Evolutionary conservation across 306 rosid species (phyloP).

Genomic region (apple (Malus domestica)): ASM211411v1 NC_041803.1:2476501-2477000

Average conservation of each 20-base stretch:
- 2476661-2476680: slow-evolving; percentile 19
- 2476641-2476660: slow-evolving; percentile 16
- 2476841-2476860: too few species aligned
- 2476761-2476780: neutral
- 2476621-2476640: slow-evolving; percentile 12
- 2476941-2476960: too few species aligned
- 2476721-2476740: neutral
- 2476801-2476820: too few species aligned
- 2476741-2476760: neutral
- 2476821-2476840: too few species aligned
- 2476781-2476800: neutral
- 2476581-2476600: neutral
- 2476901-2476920: too few species aligned
- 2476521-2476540: slow-evolving; percentile 4
- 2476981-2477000: neutral
- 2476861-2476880: too few species aligned
- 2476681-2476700: neutral
- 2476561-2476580: slow-evolving; percentile 1
- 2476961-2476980: neutral
- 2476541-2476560: slow-evolving; percentile 5
- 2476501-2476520: neutral
- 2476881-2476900: too few species aligned
- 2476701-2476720: neutral
- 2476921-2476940: too few species aligned
- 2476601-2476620: slow-evolving; percentile 12